A percentile compares a stretch with the other conserved stretches of the same genome.
phyloP scores from a whole-genome alignment of 306 rosid species.

The Canavalia gladiata region DNA sequence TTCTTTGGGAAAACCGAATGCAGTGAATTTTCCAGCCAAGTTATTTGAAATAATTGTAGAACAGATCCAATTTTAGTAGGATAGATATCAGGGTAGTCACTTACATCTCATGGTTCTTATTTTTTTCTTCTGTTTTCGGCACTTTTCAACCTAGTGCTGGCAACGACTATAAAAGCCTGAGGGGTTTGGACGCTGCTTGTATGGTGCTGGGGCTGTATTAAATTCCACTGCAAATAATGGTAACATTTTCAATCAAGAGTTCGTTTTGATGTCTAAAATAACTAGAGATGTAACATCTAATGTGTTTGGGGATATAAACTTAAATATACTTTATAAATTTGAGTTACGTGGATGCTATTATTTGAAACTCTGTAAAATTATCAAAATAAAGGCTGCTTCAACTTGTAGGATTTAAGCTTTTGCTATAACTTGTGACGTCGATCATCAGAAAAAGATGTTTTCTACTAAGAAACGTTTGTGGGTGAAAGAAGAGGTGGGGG shows the following conservation, averaged over 20 bases:
- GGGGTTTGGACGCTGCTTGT: conserved; percentile 38
- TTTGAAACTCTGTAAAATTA: background rate
- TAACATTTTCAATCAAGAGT: background rate
- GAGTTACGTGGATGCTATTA: background rate
- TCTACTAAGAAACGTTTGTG: too few species aligned
- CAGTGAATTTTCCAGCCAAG: conserved; percentile 40
- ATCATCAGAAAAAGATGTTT: too few species aligned
- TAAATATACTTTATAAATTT: background rate
- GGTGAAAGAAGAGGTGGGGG: too few species aligned
- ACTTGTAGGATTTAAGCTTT: background rate
- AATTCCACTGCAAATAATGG: conserved; percentile 47
- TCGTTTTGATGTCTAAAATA: background rate
- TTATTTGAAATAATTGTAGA: conserved; percentile 55
- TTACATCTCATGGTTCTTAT: background rate
- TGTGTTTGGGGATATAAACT: background rate
- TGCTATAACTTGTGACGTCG: too few species aligned
- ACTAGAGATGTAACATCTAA: background rate
- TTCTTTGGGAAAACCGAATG: conserved; percentile 42
- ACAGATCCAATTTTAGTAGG: conserved; percentile 41
- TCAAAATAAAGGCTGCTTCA: background rate
- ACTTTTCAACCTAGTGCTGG: conserved; percentile 17
- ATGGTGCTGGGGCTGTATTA: conserved; percentile 44
- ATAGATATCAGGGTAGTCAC: conserved; percentile 29
- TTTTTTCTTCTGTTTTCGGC: background rate
- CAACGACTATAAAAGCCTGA: conserved; percentile 9